Evolutionary conservation across 148 eudicot species (phyloP).

Genomic region (Nyssa sinensis): DNA sequence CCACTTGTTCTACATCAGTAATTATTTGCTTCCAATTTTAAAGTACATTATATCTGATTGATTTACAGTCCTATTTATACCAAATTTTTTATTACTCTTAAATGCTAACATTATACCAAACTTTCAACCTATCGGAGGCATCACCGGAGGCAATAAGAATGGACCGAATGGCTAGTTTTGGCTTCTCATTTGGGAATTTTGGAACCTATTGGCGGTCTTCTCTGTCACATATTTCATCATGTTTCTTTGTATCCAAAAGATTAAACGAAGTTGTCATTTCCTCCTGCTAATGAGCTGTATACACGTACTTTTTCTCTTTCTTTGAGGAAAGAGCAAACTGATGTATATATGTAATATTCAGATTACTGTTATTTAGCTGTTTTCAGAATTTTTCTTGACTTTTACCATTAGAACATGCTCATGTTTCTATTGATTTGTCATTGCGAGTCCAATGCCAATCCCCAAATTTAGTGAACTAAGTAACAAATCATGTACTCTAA

Average conservation of each 20-base stretch:
- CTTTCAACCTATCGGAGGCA: constrained; percentile 19
- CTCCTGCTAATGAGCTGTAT: constrained; percentile 23
- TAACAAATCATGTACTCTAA: too few species aligned
- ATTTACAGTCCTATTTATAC: too few species aligned
- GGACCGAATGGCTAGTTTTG: constrained; percentile 15
- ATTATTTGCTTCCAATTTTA: too few species aligned
- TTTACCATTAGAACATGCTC: neutral
- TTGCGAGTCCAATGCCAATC: neutral
- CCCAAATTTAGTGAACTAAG: neutral
- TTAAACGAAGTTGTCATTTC: constrained; percentile 12
- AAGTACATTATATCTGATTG: too few species aligned
- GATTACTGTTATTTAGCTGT: constrained; percentile 21
- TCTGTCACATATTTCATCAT: constrained; percentile 9
- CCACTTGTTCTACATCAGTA: too few species aligned
- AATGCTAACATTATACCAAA: constrained; percentile 39
- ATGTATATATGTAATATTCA: constrained; percentile 21
- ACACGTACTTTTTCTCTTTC: constrained; percentile 10
- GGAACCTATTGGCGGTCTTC: constrained; percentile 17
- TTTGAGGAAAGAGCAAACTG: constrained; percentile 17
- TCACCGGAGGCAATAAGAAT: constrained; percentile 19
- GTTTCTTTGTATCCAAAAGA: constrained; percentile 11
- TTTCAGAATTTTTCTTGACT: constrained; percentile 8
- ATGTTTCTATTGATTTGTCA: neutral
- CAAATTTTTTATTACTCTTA: constrained; percentile 29
- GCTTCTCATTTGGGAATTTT: constrained; percentile 24